Evolutionary conservation across 2,329 filamentous ascomycete species (phyloP).

Genomic region (Clonostachys solani): DNA sequence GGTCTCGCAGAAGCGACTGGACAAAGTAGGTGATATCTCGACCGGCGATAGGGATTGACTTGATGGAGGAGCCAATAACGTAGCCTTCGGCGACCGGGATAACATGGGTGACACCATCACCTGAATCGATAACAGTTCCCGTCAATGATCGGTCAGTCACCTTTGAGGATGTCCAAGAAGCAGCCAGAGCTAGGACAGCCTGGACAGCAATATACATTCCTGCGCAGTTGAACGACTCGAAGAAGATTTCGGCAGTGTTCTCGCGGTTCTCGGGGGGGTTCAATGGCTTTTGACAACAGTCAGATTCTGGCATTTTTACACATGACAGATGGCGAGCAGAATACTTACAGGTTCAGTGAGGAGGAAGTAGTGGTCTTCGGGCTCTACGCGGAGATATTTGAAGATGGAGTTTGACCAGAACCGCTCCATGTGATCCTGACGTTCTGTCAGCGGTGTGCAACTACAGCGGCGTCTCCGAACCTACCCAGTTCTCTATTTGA

Average conservation of each 20-base stretch:
- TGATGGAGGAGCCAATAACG: conserved; percentile 98
- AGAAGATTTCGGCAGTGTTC: conserved; percentile 99
- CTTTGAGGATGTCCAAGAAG: conserved; percentile 98
- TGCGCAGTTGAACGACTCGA: conserved; percentile 99
- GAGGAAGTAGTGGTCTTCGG: conserved; percentile 97
- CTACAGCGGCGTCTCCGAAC: conserved; percentile 13
- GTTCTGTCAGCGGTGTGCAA: conserved; percentile 18
- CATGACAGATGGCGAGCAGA: not conserved
- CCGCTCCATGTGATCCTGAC: conserved; percentile 94
- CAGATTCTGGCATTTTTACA: not conserved
- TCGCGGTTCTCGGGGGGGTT: conserved; percentile 99
- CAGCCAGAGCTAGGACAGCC: conserved; percentile 90
- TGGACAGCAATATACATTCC: conserved; percentile 98
- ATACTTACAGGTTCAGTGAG: conserved; percentile 85
- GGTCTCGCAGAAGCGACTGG: conserved; percentile 90
- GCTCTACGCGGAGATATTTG: conserved; percentile 97
- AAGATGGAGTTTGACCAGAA: conserved; percentile 99
- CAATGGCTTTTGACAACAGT: conserved; percentile 60
- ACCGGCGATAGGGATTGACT: conserved; percentile 96
- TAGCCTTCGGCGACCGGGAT: conserved; percentile 98
- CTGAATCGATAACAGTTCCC: conserved; percentile 96
- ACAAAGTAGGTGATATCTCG: conserved; percentile 99
- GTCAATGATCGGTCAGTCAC: conserved; percentile 94
- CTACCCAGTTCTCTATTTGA: conserved; percentile 97
- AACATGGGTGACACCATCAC: conserved; percentile 98